These are phyloP conservation scores for Podospora didyma DNA, from an alignment of 495 filamentous ascomycete species.

Conservation along the genomic window DNA sequence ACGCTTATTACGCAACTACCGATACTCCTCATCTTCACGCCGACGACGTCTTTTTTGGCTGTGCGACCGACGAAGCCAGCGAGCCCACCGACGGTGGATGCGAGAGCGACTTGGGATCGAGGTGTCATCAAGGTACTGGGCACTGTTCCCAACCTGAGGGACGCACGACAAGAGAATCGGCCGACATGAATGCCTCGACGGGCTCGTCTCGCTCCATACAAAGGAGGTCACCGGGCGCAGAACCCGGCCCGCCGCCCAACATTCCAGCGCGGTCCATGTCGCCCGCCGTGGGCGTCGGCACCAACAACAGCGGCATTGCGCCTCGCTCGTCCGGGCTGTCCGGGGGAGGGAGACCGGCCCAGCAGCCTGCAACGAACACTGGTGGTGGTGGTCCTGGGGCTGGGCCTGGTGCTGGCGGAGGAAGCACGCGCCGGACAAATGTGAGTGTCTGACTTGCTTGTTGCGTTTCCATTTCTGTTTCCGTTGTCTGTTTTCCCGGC, in stretches of 20 bases:
- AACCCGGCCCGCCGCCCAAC: constrained; percentile 39
- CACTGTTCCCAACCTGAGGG: not conserved
- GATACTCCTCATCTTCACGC: no score
- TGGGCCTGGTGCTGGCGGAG: constrained; percentile 13
- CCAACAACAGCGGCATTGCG: constrained; percentile 29
- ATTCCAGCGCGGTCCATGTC: constrained; percentile 39
- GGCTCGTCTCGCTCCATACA: constrained; percentile 38
- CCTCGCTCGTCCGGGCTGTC: constrained; percentile 44
- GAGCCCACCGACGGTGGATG: no score
- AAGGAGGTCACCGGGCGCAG: constrained; percentile 47
- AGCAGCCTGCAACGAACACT: not conserved
- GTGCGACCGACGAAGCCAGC: no score
- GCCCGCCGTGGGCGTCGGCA: constrained; percentile 31
- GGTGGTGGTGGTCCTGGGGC: no score
- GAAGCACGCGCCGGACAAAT: constrained; percentile 43
- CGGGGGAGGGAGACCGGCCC: constrained; percentile 16
- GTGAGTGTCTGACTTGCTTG: constrained; percentile 35
- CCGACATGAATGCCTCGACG: constrained; percentile 34
- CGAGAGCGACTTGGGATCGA: no score
- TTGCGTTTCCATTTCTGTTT: not conserved
- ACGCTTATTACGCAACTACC: no score
- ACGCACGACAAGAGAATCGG: not conserved
- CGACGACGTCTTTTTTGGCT: no score
- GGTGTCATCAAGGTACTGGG: not conserved
- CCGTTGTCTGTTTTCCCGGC: no score